These are phyloP conservation scores for Parasarocladium wereldwijsianum DNA, from an alignment of 2,329 filamentous ascomycete species.

Conservation along the genomic window DNA sequence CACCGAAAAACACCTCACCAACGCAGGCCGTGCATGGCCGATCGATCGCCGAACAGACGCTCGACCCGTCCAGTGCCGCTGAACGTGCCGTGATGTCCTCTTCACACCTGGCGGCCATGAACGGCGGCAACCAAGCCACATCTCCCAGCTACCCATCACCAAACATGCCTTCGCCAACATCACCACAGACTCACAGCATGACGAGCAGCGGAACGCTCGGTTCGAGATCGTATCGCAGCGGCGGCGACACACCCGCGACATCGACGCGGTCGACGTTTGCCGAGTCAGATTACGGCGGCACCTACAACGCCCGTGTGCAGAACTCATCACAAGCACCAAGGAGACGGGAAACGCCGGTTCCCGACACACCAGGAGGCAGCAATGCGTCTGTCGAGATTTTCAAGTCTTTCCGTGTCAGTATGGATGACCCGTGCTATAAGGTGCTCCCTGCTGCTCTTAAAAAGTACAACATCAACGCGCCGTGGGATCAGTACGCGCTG, in stretches of 20 bases:
- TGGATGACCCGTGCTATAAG: constrained; percentile 96
- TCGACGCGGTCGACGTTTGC: constrained; percentile 41
- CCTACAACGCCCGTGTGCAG: constrained; percentile 17
- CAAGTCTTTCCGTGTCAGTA: constrained; percentile 95
- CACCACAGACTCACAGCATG: constrained; percentile 44
- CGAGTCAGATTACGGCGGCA: constrained; percentile 25
- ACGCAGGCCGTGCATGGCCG: constrained; percentile 58
- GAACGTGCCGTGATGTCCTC: constrained; percentile 52
- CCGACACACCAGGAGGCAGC: constrained; percentile 41
- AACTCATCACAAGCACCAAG: constrained; percentile 27
- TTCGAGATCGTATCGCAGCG: constrained; percentile 42
- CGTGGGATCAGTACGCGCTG: constrained; percentile 92
- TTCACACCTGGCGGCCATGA: constrained; percentile 56
- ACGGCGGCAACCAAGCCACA: constrained; percentile 40
- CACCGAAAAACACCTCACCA: constrained; percentile 63
- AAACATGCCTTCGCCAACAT: constrained; percentile 57
- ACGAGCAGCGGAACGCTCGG: constrained; percentile 41
- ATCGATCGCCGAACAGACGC: constrained; percentile 44
- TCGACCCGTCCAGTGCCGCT: constrained; percentile 56
- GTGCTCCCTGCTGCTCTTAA: constrained; percentile 89
- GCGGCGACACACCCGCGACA: constrained; percentile 27
- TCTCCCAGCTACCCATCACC: constrained; percentile 43
- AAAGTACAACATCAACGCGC: constrained; percentile 96
- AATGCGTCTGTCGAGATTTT: constrained; percentile 78
- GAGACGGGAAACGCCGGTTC: constrained; percentile 45